Percentiles rank a stretch among this genome's conserved stretches.
Conservation (phyloP, 768 basidiomycete genomes). For the Pisolithus microcarpus region DNA sequence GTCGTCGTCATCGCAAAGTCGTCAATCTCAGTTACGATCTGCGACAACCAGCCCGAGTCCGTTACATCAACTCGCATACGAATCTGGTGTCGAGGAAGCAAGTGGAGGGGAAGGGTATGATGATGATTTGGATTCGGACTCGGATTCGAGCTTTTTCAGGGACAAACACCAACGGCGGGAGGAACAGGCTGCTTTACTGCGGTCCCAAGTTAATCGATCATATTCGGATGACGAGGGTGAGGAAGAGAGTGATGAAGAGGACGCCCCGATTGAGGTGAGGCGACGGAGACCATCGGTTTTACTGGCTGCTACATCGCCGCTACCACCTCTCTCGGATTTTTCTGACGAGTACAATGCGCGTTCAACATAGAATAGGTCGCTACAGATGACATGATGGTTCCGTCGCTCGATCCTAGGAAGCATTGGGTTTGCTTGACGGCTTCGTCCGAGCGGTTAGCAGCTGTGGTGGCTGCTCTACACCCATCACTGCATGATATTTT, state of each 20-base stretch:
- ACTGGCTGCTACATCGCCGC: slow-evolving; percentile 17
- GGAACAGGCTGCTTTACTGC: slow-evolving; percentile 16
- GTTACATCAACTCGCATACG: slow-evolving; percentile 28
- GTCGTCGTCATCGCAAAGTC: neutral
- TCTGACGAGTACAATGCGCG: slow-evolving; percentile 7
- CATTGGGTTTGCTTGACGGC: no score
- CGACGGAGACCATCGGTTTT: slow-evolving; percentile 29
- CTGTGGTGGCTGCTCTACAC: no score
- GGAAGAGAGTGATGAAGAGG: slow-evolving; percentile 33
- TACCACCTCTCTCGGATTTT: slow-evolving; percentile 17
- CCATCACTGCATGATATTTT: no score
- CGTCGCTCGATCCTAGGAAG: no score
- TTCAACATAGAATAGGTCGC: no score
- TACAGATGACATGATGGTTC: no score
- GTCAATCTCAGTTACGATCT: slow-evolving; percentile 16
- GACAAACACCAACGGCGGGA: slow-evolving; percentile 21
- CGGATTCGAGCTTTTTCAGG: slow-evolving; percentile 29
- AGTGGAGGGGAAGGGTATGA: slow-evolving; percentile 28
- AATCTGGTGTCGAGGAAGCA: slow-evolving; percentile 23
- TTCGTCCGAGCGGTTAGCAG: no score
- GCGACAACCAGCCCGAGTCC: slow-evolving; percentile 35
- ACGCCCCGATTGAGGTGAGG: slow-evolving; percentile 27
- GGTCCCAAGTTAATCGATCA: slow-evolving; percentile 27
- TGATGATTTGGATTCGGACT: slow-evolving; percentile 25
- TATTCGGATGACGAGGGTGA: slow-evolving; percentile 24